Evolutionary conservation across 2,329 filamentous ascomycete species (phyloP).

Genomic region (Xylariaceae sp.): DNA sequence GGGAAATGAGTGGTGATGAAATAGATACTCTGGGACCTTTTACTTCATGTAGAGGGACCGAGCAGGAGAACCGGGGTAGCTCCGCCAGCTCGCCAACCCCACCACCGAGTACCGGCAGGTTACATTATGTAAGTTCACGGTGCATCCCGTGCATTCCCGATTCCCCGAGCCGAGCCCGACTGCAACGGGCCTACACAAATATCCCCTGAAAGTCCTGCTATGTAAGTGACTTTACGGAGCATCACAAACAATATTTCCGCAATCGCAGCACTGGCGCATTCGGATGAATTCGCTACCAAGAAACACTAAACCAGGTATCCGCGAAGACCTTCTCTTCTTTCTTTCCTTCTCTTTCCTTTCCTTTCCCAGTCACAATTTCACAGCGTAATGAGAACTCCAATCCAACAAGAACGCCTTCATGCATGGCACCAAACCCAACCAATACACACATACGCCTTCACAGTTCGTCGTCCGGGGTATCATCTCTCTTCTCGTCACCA

Average conservation of each 20-base stretch:
- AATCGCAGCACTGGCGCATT: not conserved
- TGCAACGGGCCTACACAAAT: no score
- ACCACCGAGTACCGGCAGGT: no score
- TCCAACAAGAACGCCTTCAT: slow-evolving; percentile 14
- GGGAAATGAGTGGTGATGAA: no score
- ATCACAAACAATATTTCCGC: not conserved
- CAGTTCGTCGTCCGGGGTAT: slow-evolving; percentile 50
- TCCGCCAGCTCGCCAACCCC: no score
- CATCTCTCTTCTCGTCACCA: slow-evolving; percentile 57
- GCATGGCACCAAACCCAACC: slow-evolving; percentile 2
- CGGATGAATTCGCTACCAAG: slow-evolving; percentile 6
- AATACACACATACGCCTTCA: slow-evolving; percentile 21
- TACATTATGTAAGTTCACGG: no score
- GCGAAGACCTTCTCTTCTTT: not conserved
- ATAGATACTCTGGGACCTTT: no score
- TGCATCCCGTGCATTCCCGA: no score
- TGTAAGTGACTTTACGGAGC: not conserved
- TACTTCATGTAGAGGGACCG: no score
- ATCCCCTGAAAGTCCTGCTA: no score
- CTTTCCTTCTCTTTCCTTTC: not conserved
- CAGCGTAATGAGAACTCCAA: slow-evolving; percentile 3
- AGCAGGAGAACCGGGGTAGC: no score
- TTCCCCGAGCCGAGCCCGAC: not conserved
- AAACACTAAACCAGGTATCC: slow-evolving; percentile 5
- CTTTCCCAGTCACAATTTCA: not conserved